Conservation (phyloP, 306 rosid species). For the Rubus parviflorus region DNA sequence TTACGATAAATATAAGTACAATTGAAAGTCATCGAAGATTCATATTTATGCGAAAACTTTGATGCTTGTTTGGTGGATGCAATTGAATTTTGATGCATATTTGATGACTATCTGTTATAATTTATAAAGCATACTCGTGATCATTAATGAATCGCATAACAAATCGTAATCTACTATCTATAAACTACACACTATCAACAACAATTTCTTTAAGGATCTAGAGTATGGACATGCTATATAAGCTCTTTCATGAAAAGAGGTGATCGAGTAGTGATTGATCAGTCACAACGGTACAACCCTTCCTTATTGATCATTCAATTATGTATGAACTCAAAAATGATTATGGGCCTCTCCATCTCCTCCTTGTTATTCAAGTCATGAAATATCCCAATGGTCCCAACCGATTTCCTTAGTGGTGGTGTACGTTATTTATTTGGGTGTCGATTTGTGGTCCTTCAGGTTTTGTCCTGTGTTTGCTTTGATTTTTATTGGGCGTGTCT, state of each 20-base stretch:
- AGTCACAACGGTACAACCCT: background rate
- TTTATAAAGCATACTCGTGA: too few relatives aligned
- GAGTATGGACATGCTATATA: background rate
- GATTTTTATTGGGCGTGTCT: background rate
- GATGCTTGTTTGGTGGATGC: background rate
- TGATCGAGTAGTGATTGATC: background rate
- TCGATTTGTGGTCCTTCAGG: background rate
- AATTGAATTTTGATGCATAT: background rate
- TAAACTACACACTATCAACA: background rate
- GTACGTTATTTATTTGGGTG: background rate
- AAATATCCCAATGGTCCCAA: constrained; percentile 1
- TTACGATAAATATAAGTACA: too few relatives aligned
- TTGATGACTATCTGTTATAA: background rate
- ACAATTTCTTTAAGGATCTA: background rate
- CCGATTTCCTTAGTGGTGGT: background rate
- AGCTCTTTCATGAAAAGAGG: background rate
- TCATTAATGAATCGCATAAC: too few relatives aligned
- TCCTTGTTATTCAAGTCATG: background rate
- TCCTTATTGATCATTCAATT: background rate
- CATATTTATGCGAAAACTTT: background rate
- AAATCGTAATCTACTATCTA: too few relatives aligned
- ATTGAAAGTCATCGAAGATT: too few relatives aligned
- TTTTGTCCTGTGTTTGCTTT: background rate
- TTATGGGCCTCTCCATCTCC: background rate
- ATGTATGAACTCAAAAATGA: background rate